These are phyloP conservation scores for Fusarium sp. DNA, from an alignment of 2,329 filamentous ascomycete genomes.

Conservation along the genomic window DNA sequence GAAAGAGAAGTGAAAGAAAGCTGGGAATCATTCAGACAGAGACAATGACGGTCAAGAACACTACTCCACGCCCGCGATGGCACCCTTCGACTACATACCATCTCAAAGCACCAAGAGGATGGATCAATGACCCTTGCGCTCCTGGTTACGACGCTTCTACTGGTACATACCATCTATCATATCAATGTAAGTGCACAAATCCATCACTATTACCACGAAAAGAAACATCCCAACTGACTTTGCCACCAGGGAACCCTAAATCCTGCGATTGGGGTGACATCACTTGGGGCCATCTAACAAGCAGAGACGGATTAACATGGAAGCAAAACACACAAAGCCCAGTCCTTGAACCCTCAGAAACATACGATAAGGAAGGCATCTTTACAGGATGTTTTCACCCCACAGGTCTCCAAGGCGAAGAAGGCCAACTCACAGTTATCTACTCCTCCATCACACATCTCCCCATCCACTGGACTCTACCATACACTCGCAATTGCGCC, in stretches of 20 bases:
- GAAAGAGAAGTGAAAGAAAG: background rate
- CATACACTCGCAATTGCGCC: slow-evolving; percentile 57
- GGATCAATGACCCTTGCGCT: slow-evolving; percentile 45
- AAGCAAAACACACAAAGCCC: slow-evolving; percentile 52
- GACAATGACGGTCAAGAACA: slow-evolving; percentile 25
- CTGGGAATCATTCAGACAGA: background rate
- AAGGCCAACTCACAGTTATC: slow-evolving; percentile 48
- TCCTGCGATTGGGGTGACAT: slow-evolving; percentile 55
- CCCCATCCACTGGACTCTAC: slow-evolving; percentile 53
- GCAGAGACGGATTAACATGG: slow-evolving; percentile 57
- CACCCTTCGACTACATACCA: slow-evolving; percentile 40
- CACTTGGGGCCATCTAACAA: slow-evolving; percentile 64
- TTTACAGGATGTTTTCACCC: slow-evolving; percentile 64
- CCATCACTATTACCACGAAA: background rate
- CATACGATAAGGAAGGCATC: slow-evolving; percentile 63
- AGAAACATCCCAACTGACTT: background rate
- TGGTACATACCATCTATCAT: slow-evolving; percentile 43
- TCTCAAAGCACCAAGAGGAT: slow-evolving; percentile 40
- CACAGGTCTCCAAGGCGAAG: slow-evolving; percentile 59
- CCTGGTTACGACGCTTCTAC: slow-evolving; percentile 39
- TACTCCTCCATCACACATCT: slow-evolving; percentile 52
- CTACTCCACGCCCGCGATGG: slow-evolving; percentile 20
- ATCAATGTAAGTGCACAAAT: slow-evolving; percentile 33
- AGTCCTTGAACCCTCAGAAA: slow-evolving; percentile 52
- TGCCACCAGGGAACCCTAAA: slow-evolving; percentile 51